Conservation (phyloP, 768 basidiomycete genomes). For the Kwoniella bestiolae region DNA sequence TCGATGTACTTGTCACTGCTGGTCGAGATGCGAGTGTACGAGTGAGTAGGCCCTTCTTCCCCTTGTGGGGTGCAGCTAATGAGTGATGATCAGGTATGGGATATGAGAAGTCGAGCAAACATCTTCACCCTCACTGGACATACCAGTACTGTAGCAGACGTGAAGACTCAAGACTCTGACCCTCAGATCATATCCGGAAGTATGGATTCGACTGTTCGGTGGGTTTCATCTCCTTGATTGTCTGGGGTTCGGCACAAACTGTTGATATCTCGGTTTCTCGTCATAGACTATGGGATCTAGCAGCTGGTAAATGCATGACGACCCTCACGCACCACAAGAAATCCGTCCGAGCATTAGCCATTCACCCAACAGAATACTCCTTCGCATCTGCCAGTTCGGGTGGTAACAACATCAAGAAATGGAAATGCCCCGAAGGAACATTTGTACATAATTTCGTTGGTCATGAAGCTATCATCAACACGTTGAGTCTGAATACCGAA, state of each 20-base stretch:
- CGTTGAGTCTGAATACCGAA: conserved; percentile 87
- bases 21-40: conserved; percentile 96
- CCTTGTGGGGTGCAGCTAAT: not conserved
- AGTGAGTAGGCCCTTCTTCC: conserved; percentile 56
- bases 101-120: conserved; percentile 97
- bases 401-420: conserved; percentile 99
- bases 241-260: too few species aligned
- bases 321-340: conserved; percentile 99
- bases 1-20: conserved; percentile 91
- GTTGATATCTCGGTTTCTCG: conserved; percentile 10
- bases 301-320: conserved; percentile 94
- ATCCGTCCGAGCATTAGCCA: conserved; percentile 87
- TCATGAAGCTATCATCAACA: conserved; percentile 97
- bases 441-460: conserved; percentile 97
- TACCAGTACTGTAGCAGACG: conserved; percentile 91
- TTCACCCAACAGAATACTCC: conserved; percentile 95
- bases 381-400: conserved; percentile 95
- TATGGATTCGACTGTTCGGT: conserved; percentile 97
- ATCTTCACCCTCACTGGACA: conserved; percentile 93
- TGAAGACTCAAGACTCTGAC: conserved; percentile 94
- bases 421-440: conserved; percentile 95
- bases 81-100: conserved; percentile 68
- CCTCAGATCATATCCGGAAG: conserved; percentile 97
- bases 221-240: conserved; percentile 47
- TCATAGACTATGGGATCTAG: conserved; percentile 85